Evolutionary conservation across 495 filamentous ascomycete genomes (phyloP).

Genomic region (Amorphotheca resinae): DNA sequence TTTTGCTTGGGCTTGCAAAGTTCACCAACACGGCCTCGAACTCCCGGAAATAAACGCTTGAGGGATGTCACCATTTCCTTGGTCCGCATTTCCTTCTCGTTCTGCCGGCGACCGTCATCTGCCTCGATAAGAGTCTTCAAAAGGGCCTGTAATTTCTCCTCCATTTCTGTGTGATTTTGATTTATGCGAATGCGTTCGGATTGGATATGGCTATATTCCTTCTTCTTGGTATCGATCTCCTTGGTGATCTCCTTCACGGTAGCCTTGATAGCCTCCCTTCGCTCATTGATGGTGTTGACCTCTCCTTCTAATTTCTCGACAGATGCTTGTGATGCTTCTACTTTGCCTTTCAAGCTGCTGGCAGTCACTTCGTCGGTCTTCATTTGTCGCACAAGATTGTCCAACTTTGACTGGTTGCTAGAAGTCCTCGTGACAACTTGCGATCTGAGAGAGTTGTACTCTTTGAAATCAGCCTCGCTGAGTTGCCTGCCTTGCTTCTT

Average conservation of each 20-base stretch:
- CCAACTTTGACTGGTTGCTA: slow-evolving; percentile 67
- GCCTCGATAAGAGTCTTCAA: slow-evolving; percentile 68
- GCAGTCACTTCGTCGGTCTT: slow-evolving; percentile 85
- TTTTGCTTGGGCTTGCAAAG: slow-evolving; percentile 93
- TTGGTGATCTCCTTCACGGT: slow-evolving; percentile 52
- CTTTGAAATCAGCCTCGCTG: slow-evolving; percentile 74
- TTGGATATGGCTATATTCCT: slow-evolving; percentile 68
- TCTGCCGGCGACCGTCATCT: slow-evolving; percentile 70
- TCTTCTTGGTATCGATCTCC: slow-evolving; percentile 83
- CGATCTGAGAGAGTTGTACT: slow-evolving; percentile 75
- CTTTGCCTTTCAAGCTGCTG: slow-evolving; percentile 73
- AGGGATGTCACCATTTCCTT: slow-evolving; percentile 72
- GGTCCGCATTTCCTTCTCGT: slow-evolving; percentile 60
- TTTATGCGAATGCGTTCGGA: slow-evolving; percentile 72
- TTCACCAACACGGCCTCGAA: slow-evolving; percentile 80
- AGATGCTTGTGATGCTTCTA: slow-evolving; percentile 63
- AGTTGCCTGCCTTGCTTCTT: slow-evolving; percentile 79
- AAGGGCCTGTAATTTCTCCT: slow-evolving; percentile 79
- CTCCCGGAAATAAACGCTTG: slow-evolving; percentile 84
- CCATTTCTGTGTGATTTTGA: slow-evolving; percentile 71
- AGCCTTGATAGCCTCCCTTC: slow-evolving; percentile 44
- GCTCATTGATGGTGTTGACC: slow-evolving; percentile 52
- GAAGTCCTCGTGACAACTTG: slow-evolving; percentile 80
- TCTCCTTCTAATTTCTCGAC: slow-evolving; percentile 63
- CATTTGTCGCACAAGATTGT: slow-evolving; percentile 69